Percentiles rank a stretch among this genome's conserved stretches.
phyloP scores from a whole-genome alignment of 495 filamentous ascomycete genomes.

The Lepraria neglecta region DNA sequence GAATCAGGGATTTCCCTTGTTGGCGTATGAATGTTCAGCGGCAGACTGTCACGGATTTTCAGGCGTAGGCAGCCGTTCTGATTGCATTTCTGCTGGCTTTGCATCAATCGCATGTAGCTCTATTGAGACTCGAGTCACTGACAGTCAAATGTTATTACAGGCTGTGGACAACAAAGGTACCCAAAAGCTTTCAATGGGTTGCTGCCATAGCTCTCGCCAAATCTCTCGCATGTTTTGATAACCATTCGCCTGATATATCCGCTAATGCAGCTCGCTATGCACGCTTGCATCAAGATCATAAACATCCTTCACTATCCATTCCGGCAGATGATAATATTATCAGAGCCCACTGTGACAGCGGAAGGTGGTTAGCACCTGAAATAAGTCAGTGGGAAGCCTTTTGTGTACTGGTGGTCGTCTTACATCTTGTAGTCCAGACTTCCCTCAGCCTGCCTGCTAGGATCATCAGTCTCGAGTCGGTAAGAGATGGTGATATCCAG shows the following conservation, averaged over 20 bases:
- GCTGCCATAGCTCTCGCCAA: not conserved
- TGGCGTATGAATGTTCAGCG: not conserved
- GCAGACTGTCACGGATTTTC: not conserved
- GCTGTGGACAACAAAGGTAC: not conserved
- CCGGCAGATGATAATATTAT: not conserved
- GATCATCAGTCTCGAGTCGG: constrained; percentile 67
- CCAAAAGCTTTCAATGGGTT: not conserved
- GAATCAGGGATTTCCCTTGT: not conserved
- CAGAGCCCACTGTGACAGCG: not conserved
- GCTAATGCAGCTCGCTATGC: constrained; percentile 15
- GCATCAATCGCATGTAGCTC: constrained; percentile 3
- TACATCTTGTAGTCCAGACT: constrained; percentile 86
- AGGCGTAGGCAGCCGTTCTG: not conserved
- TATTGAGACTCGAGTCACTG: constrained; percentile 6
- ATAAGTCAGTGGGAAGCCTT: constrained; percentile 29
- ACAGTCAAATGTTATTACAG: constrained; percentile 5
- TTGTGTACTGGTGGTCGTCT: constrained; percentile 9
- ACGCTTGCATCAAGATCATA: constrained; percentile 8
- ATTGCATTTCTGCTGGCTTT: not conserved
- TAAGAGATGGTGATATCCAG: constrained; percentile 88
- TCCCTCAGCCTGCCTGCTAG: constrained; percentile 59
- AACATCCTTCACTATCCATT: not conserved
- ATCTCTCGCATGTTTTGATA: not conserved
- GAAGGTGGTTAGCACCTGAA: constrained; percentile 39
- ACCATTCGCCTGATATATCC: not conserved